Evolutionary conservation across 192 early-diverging fungal genomes (phyloP).

Genomic region (Coemansia sp.): DNA sequence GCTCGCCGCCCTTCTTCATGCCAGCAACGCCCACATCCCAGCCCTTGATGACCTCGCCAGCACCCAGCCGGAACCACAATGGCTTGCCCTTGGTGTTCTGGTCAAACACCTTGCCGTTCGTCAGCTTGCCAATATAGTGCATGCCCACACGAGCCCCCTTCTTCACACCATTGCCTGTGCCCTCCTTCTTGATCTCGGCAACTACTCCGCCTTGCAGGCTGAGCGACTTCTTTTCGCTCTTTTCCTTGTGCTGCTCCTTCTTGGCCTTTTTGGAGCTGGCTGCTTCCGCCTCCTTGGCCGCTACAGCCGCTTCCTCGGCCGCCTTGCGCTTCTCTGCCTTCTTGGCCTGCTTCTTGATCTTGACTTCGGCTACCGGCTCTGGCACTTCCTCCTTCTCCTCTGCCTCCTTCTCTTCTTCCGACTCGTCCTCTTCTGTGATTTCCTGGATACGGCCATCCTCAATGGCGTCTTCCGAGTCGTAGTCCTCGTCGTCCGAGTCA

Average conservation of each 20-base stretch:
- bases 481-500: slow-evolving; percentile 42
- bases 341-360: slow-evolving; percentile 56
- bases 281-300: slow-evolving; percentile 36
- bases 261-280: slow-evolving; percentile 48
- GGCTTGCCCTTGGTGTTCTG: slow-evolving; percentile 87
- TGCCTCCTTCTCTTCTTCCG: slow-evolving; percentile 23
- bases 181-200: slow-evolving; percentile 76
- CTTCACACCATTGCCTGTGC: slow-evolving; percentile 63
- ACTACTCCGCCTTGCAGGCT: slow-evolving; percentile 70
- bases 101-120: slow-evolving; percentile 95
- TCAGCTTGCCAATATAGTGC: slow-evolving; percentile 92
- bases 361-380: slow-evolving; percentile 32
- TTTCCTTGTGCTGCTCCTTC: slow-evolving; percentile 33
- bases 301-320: slow-evolving; percentile 21
- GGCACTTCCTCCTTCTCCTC: slow-evolving; percentile 34
- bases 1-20: slow-evolving; percentile 89
- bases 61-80: slow-evolving; percentile 84
- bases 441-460: slow-evolving; percentile 46
- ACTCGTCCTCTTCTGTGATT: slow-evolving; percentile 41
- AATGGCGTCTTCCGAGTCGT: slow-evolving; percentile 49
- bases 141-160: slow-evolving; percentile 66
- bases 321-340: slow-evolving; percentile 45
- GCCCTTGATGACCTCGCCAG: slow-evolving; percentile 93
- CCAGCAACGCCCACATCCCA: slow-evolving; percentile 90
- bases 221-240: slow-evolving; percentile 35